Percentiles rank a stretch among this genome's conserved stretches.
These are phyloP conservation scores for Colletotrichum plurivorum DNA, from an alignment of 2,329 filamentous ascomycete genomes.

Conservation along the genomic window DNA sequence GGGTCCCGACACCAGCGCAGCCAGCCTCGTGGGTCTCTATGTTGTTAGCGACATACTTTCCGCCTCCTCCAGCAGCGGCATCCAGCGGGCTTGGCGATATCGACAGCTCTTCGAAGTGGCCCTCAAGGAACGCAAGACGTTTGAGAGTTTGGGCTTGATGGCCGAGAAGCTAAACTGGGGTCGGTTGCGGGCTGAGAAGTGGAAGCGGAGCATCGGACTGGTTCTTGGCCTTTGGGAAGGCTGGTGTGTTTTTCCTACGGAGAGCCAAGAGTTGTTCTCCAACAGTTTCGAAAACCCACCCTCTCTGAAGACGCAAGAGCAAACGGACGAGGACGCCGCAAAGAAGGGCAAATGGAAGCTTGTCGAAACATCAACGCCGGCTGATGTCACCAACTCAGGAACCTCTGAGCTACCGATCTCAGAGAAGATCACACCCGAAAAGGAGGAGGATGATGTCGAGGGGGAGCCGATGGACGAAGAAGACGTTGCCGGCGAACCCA, in stretches of 20 bases:
- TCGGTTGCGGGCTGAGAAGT: constrained; percentile 84
- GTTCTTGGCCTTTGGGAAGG: constrained; percentile 80
- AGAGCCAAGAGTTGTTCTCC: constrained; percentile 80
- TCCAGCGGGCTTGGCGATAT: constrained; percentile 90
- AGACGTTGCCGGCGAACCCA: constrained; percentile 61
- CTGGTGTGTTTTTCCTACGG: constrained; percentile 81
- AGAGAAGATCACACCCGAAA: constrained; percentile 17
- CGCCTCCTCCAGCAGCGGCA: constrained; percentile 80
- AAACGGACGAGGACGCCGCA: constrained; percentile 47
- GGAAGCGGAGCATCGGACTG: constrained; percentile 81
- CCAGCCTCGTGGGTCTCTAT: constrained; percentile 86
- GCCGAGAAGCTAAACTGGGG: constrained; percentile 84
- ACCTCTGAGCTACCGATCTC: constrained; percentile 31
- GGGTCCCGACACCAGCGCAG: constrained; percentile 74
- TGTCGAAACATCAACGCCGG: constrained; percentile 55
- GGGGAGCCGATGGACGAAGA: constrained; percentile 59
- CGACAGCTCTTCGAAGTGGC: constrained; percentile 83
- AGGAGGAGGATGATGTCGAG: constrained; percentile 57
- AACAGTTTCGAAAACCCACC: constrained; percentile 81
- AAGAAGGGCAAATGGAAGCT: constrained; percentile 66
- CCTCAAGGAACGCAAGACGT: constrained; percentile 77
- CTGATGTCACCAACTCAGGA: constrained; percentile 24
- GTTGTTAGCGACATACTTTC: constrained; percentile 84
- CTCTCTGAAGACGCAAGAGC: constrained; percentile 47
- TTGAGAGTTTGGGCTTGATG: constrained; percentile 81